Evolutionary conservation across 2,329 filamentous ascomycete genomes (phyloP), one percentile per base, ranked within the genome.

Genomic region (Xenosphaeropsis pyriputrescens): DNA sequence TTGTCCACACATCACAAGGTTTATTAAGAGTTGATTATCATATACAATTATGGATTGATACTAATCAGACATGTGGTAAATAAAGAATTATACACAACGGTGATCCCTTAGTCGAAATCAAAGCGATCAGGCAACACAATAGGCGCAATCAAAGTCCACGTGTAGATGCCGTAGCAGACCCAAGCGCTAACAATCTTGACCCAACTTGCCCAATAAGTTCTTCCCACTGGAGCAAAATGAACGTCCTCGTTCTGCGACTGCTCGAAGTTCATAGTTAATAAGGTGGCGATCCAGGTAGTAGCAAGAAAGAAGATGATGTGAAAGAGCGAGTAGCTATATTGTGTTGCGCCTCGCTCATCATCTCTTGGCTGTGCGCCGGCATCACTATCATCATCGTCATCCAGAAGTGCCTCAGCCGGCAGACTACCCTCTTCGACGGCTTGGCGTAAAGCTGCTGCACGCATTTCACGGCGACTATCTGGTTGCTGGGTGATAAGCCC

Each of bases 121-220:
- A 26, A 26, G 8, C 30, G 30, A 50, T 93, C 88, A 2, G 89
- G 88, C 51, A 94, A 58, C 33, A 93, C 60, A 29, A 93, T 70
- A 2, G 91, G 91, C 33, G 91, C 91, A 32, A 93, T 68, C 49
- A 98, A 59, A 14, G 85, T 94, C 91, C 91, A 98, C 18, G 78
- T 72, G 54, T 96, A 98, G 59, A 98, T 83, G 37, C 66, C 77
- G 59, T 98, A 95, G 63, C 91, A 98, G 39, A 91, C 79, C 91
- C 91, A 98, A 14, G 89, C 79, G 59, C 88, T 93, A 38, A 95
- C 78, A 58, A 98, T 96, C 75, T 98, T 98, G 49, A 95, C 86
- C 91, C 93, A 98, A 54, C 85, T 94, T 22, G 91, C 91, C 73
- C 86, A 93, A 60, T 96, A 93, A 5, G 89, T 96, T 41, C 91